phyloP scores from a whole-genome alignment of 306 rosid genomes.

The Sicyos edulis region DNA sequence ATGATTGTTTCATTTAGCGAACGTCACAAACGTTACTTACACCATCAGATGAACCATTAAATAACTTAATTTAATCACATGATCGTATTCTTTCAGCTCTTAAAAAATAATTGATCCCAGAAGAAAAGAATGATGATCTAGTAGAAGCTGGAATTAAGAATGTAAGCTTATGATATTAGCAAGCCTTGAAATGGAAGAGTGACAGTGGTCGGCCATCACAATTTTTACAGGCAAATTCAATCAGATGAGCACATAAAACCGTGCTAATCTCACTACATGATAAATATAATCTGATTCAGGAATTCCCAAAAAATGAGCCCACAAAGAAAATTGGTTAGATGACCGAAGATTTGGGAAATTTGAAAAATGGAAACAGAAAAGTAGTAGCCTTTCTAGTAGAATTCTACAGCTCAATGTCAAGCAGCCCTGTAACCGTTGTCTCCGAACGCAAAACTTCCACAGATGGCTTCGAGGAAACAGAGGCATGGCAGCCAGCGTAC shows the following conservation, averaged over 20 bases:
- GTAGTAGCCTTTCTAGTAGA: constrained; percentile 20
- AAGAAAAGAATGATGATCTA: background rate
- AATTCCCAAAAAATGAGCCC: constrained; percentile 17
- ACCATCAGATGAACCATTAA: background rate
- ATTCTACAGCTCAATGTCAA: background rate
- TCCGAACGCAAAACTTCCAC: constrained; percentile 1
- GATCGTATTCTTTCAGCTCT: background rate
- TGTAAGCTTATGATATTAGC: background rate
- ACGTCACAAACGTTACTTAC: background rate
- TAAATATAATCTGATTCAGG: constrained; percentile 26
- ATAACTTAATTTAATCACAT: background rate
- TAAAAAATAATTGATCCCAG: too few relatives aligned
- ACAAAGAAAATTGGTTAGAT: constrained; percentile 18
- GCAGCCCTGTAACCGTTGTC: background rate
- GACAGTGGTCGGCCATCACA: constrained; percentile 10
- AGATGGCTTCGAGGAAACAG: constrained; percentile 5
- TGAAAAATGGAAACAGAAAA: constrained; percentile 1
- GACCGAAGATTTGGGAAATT: background rate
- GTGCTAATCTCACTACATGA: constrained; percentile 45
- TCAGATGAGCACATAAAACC: constrained; percentile 61
- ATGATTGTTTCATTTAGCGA: background rate
- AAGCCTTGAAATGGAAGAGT: background rate
- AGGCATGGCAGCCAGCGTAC: constrained; percentile 2
- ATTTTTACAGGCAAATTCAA: constrained; percentile 36
- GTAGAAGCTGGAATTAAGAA: background rate